Evolutionary conservation across 1,284 basidiomycete species (phyloP).

Genomic region (Dichomitus squalens): DNA sequence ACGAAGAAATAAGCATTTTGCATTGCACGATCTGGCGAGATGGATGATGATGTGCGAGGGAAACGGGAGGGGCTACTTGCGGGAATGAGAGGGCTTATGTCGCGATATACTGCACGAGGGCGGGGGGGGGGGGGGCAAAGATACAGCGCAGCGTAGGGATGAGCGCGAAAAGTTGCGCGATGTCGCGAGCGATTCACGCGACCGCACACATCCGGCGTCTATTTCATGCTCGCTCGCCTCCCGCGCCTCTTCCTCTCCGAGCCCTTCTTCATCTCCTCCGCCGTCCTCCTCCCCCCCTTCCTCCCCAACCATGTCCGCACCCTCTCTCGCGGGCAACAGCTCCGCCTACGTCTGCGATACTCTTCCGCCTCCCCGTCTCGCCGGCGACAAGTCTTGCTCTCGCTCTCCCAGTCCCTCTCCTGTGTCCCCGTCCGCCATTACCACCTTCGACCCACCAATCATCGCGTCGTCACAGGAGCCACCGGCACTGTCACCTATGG

Average conservation of each 20-base stretch:
- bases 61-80: background rate
- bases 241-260: conserved; percentile 6
- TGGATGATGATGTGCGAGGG: background rate
- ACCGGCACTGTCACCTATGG: background rate
- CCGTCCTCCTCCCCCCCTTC: conserved; percentile 8
- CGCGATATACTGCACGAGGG: no score
- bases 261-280: conserved; percentile 3
- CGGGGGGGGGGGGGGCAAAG: background rate
- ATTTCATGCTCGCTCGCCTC: background rate
- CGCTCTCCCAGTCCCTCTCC: conserved; percentile 30
- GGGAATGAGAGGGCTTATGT: background rate
- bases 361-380: conserved; percentile 63
- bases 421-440: conserved; percentile 28
- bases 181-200: conserved; percentile 31
- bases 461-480: conserved; percentile 17
- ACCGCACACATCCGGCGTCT: conserved; percentile 20
- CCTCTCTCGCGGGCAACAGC: conserved; percentile 18
- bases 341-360: conserved; percentile 65
- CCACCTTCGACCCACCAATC: conserved; percentile 36
- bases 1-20: background rate
- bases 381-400: conserved; percentile 31
- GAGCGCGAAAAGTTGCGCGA: conserved; percentile 23
- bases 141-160: background rate
- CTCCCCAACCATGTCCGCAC: conserved; percentile 22
- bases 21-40: background rate